These are phyloP conservation scores for Tetrahymena thermophila DNA, from an alignment of 73 alveolate genomes.

Conservation along the genomic window DNA sequence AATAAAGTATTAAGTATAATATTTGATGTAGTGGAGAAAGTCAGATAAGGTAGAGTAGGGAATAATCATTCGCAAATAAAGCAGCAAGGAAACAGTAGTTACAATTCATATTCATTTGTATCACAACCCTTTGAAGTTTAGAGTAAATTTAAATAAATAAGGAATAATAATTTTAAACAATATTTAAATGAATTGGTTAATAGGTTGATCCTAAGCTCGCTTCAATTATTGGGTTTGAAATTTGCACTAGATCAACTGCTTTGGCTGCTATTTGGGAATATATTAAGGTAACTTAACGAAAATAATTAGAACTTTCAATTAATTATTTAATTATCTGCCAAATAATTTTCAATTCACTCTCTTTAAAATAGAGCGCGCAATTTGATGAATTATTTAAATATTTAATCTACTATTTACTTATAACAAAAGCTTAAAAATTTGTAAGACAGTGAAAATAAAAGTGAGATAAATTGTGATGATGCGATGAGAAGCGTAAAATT, in stretches of 20 bases:
- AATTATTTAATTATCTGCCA: background rate
- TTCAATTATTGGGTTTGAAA: background rate
- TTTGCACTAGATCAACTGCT: background rate
- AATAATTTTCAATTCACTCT: background rate
- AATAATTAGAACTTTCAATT: background rate
- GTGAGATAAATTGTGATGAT: background rate
- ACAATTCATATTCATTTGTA: background rate
- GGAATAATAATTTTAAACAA: background rate
- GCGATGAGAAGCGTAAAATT: background rate
- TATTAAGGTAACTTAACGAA: background rate
- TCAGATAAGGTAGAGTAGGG: background rate
- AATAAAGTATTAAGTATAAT: background rate
- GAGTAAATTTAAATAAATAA: background rate
- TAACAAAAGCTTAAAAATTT: background rate
- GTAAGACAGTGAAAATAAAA: background rate
- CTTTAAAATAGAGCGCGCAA: background rate
- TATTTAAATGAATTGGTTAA: background rate
- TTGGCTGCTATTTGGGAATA: constrained; percentile 1
- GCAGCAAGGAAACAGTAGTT: background rate
- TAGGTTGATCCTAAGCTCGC: background rate
- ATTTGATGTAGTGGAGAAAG: background rate
- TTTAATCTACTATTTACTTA: background rate
- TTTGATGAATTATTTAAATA: background rate
- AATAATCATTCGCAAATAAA: background rate
- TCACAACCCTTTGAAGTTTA: background rate